Percentiles rank a stretch among this genome's conserved stretches.
Conservation (phyloP, 345 rosid species). For the Psidium guajava region DNA sequence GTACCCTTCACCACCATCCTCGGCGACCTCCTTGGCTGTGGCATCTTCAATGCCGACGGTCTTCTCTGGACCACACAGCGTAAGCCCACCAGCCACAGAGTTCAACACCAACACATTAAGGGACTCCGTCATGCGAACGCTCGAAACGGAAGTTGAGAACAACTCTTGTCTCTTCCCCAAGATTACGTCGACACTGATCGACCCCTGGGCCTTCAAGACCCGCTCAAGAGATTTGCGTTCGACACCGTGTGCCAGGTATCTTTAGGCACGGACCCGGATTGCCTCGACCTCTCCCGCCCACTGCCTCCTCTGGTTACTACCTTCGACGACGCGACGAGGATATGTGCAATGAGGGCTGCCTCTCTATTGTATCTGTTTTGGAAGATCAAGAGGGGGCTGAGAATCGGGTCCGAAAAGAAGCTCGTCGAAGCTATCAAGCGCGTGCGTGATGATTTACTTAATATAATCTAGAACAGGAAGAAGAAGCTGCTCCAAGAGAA, state of each 20-base stretch:
- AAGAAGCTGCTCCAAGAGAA: constrained; percentile 9
- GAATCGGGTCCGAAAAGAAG: constrained; percentile 41
- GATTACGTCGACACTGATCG: constrained; percentile 7
- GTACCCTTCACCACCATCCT: constrained; percentile 76
- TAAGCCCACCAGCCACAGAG: constrained; percentile 37
- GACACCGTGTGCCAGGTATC: constrained; percentile 39
- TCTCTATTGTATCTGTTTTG: constrained; percentile 39
- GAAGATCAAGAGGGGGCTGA: constrained; percentile 50
- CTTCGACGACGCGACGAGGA: constrained; percentile 42
- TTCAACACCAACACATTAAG: constrained; percentile 32
- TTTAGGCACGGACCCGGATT: constrained; percentile 35
- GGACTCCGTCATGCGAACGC: constrained; percentile 17
- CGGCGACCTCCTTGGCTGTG: constrained; percentile 64
- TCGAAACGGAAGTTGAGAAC: constrained; percentile 30
- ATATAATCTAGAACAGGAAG: constrained; percentile 20
- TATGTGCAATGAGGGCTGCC: constrained; percentile 41
- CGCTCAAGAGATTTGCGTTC: constrained; percentile 39
- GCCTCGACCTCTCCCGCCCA: constrained; percentile 19
- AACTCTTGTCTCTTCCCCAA: constrained; percentile 36
- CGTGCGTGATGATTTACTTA: constrained; percentile 16
- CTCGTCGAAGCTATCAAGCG: constrained; percentile 29
- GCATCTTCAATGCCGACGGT: constrained; percentile 62
- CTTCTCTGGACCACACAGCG: constrained; percentile 52
- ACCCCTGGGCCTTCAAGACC: constrained; percentile 44
- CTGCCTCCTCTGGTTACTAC: constrained; percentile 26